These are phyloP conservation scores for Fonsecaea pugnacius DNA, from an alignment of 2,329 filamentous ascomycete species.

Conservation along the genomic window DNA sequence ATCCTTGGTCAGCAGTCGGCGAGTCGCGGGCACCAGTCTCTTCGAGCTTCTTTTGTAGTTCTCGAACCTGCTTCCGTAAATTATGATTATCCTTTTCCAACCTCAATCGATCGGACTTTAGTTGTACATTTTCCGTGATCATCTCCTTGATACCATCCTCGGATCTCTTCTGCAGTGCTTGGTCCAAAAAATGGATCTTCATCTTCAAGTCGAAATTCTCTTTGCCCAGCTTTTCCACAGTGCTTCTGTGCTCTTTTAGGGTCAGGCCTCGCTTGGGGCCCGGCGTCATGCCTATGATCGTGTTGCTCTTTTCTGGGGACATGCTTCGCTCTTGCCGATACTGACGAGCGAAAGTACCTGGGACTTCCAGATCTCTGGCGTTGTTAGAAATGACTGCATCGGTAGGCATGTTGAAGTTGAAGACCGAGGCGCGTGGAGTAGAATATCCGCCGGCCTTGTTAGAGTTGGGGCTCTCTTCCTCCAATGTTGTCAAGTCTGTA, in stretches of 20 bases:
- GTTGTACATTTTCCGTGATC: constrained; percentile 95
- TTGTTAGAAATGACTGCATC: constrained; percentile 88
- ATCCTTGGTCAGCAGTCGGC: constrained; percentile 52
- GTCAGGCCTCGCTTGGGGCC: constrained; percentile 70
- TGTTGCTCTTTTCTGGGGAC: constrained; percentile 62
- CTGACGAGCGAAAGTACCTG: constrained; percentile 82
- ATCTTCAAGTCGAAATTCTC: constrained; percentile 98
- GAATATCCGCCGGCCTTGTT: constrained; percentile 56
- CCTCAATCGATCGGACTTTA: constrained; percentile 86
- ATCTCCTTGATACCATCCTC: constrained; percentile 97
- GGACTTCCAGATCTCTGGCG: constrained; percentile 86
- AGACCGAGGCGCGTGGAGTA: constrained; percentile 70
- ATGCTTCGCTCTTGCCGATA: constrained; percentile 75
- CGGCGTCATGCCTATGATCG: constrained; percentile 50
- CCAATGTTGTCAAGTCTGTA: constrained; percentile 59
- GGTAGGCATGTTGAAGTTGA: constrained; percentile 68
- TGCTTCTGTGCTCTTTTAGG: constrained; percentile 95
- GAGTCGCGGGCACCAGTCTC: constrained; percentile 52
- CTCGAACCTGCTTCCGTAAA: constrained; percentile 77
- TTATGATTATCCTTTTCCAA: constrained; percentile 89
- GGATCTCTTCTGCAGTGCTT: constrained; percentile 87
- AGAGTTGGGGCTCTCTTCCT: constrained; percentile 57
- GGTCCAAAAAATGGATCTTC: constrained; percentile 95
- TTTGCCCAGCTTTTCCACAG: constrained; percentile 93
- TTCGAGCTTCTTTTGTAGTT: constrained; percentile 78